A percentile compares a stretch with the other conserved stretches of the same genome.
Conservation (phyloP, 2,329 filamentous ascomycete species). For the Rosellinia necatrix region DNA sequence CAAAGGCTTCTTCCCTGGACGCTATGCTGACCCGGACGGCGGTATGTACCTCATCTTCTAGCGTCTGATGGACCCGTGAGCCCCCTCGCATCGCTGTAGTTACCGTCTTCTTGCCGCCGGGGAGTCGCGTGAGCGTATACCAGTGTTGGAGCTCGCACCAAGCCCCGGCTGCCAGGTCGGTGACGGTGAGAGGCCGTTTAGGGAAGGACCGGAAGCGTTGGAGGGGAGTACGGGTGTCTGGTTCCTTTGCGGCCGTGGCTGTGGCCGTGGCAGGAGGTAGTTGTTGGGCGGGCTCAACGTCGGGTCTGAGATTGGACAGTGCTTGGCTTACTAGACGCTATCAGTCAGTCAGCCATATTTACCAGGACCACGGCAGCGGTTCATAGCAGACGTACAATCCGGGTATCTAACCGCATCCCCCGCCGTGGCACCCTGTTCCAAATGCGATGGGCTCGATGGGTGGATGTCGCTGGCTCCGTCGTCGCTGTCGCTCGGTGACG, state of each 20-base stretch:
- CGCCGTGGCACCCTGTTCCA: conserved; percentile 14
- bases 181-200: conserved; percentile 80
- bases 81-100: conserved; percentile 87
- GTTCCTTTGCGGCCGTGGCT: conserved; percentile 36
- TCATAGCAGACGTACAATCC: conserved; percentile 52
- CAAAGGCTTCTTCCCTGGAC: conserved; percentile 82
- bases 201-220: conserved; percentile 79
- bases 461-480: too few relatives aligned
- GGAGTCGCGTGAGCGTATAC: conserved; percentile 77
- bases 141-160: conserved; percentile 97
- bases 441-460: background rate
- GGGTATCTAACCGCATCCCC: conserved; percentile 50
- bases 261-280: conserved; percentile 15
- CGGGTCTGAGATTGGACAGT: conserved; percentile 36
- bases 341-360: conserved; percentile 62
- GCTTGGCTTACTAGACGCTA: conserved; percentile 65
- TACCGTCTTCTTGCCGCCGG: conserved; percentile 71
- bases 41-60: conserved; percentile 85
- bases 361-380: background rate
- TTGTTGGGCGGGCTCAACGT: conserved; percentile 22
- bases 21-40: conserved; percentile 73
- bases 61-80: conserved; percentile 74
- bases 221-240: conserved; percentile 61
- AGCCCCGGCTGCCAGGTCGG: conserved; percentile 83
- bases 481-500: too few relatives aligned